Percentiles rank a stretch among this genome's conserved stretches.
Conservation (phyloP, 176 grass and related monocot genomes). For the Pontederia crassipes region DNA sequence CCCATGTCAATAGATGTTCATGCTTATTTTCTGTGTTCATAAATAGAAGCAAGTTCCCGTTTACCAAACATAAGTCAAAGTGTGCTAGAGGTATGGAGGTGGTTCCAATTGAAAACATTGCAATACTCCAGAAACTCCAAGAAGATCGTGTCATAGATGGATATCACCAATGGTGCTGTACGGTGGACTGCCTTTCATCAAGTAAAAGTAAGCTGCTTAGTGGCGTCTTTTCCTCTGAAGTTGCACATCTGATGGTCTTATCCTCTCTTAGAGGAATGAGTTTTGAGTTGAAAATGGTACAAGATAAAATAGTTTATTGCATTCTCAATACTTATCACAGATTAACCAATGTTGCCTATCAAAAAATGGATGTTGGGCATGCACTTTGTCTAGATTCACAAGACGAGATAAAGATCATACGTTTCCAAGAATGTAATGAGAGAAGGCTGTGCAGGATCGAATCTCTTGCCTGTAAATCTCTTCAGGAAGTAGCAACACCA, state of each 20-base stretch:
- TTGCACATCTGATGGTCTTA: slow-evolving; percentile 51
- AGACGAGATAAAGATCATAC: slow-evolving; percentile 40
- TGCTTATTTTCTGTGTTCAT: slow-evolving; percentile 56
- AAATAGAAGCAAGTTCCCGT: slow-evolving; percentile 25
- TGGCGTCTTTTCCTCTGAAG: slow-evolving; percentile 42
- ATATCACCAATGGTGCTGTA: slow-evolving; percentile 34
- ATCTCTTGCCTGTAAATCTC: not conserved
- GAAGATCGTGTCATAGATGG: slow-evolving; percentile 22
- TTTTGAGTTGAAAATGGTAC: slow-evolving; percentile 50
- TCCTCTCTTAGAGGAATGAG: slow-evolving; percentile 59
- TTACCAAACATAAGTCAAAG: slow-evolving; percentile 23
- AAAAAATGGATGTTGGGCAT: not conserved
- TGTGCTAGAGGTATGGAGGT: slow-evolving; percentile 20
- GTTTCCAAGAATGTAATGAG: slow-evolving; percentile 25
- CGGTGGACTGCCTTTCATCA: slow-evolving; percentile 35
- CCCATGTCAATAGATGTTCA: slow-evolving; percentile 30
- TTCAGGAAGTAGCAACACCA: slow-evolving; percentile 3
- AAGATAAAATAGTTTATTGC: slow-evolving; percentile 49
- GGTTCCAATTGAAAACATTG: slow-evolving; percentile 40
- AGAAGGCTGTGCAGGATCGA: slow-evolving; percentile 26
- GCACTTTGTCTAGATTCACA: slow-evolving; percentile 15
- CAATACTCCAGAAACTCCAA: slow-evolving; percentile 52
- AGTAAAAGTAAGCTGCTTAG: slow-evolving; percentile 44
- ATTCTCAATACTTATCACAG: slow-evolving; percentile 30
- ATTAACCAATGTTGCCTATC: not conserved